Conservation (phyloP, 1,284 basidiomycete species). For the Apiotrichum brassicae region DNA sequence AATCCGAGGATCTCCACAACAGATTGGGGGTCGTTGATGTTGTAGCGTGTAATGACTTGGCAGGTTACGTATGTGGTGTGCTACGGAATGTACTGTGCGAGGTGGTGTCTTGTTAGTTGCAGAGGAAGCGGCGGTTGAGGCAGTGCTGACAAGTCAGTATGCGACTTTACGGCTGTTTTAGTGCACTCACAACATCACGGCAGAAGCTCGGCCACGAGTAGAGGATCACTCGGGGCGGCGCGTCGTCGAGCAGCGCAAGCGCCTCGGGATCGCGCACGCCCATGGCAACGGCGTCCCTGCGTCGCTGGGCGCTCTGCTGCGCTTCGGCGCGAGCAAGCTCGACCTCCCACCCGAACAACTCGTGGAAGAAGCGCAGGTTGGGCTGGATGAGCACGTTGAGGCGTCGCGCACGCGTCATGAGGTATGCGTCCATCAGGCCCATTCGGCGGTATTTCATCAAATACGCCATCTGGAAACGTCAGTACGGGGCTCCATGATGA, state of each 20-base stretch:
- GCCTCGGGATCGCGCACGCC: conserved; percentile 23
- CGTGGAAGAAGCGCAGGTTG: conserved; percentile 86
- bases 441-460: conserved; percentile 90
- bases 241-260: conserved; percentile 18
- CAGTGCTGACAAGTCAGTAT: conserved; percentile 25
- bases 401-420: conserved; percentile 49
- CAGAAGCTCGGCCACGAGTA: conserved; percentile 46
- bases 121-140: conserved; percentile 36
- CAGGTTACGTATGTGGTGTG: no score
- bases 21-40: no score
- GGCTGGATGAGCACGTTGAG: conserved; percentile 77
- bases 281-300: conserved; percentile 16
- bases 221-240: conserved; percentile 22
- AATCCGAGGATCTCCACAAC: no score
- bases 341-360: conserved; percentile 88
- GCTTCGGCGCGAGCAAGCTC: conserved; percentile 52
- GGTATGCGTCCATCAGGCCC: conserved; percentile 84
- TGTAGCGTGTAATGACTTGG: no score
- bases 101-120: conserved; percentile 15
- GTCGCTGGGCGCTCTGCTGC: conserved; percentile 12
- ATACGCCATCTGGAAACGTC: conserved; percentile 69
- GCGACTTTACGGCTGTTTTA: conserved; percentile 3
- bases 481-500: neutral
- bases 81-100: no score
- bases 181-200: conserved; percentile 43